phyloP scores from a whole-genome alignment of 2,329 filamentous ascomycete species.

The Epichloe sibirici region DNA sequence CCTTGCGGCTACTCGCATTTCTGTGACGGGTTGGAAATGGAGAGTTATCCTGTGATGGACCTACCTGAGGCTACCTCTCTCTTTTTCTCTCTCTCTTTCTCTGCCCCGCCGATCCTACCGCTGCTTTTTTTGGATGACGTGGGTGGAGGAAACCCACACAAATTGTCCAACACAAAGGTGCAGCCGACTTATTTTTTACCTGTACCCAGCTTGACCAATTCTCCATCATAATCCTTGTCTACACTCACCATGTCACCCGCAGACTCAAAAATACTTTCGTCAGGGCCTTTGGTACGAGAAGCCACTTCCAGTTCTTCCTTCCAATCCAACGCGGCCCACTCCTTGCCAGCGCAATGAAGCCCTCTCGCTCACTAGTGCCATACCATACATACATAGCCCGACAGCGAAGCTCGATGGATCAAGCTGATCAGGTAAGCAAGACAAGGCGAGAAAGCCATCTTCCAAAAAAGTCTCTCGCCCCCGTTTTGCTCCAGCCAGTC shows the following conservation, averaged over 20 bases:
- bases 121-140: too few relatives aligned
- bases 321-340: neutral
- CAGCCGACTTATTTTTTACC: too few relatives aligned
- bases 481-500: neutral
- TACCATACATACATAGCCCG: slow-evolving; percentile 21
- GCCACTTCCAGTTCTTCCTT: neutral
- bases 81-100: too few relatives aligned
- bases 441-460: neutral
- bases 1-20: slow-evolving; percentile 21
- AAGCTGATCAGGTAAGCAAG: slow-evolving; percentile 42
- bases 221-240: too few relatives aligned
- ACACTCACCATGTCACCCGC: slow-evolving; percentile 25
- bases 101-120: too few relatives aligned
- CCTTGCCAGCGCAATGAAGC: neutral
- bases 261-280: slow-evolving; percentile 30
- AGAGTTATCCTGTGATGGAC: slow-evolving; percentile 7
- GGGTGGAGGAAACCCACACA: too few relatives aligned
- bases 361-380: neutral
- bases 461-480: neutral
- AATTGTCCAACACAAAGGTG: too few relatives aligned
- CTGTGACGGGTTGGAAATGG: slow-evolving; percentile 24
- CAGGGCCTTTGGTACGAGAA: slow-evolving; percentile 30
- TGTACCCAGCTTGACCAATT: too few relatives aligned
- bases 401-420: slow-evolving; percentile 46
- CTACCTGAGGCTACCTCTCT: too few relatives aligned